A percentile compares a stretch with the other conserved stretches of the same genome.
These are phyloP conservation scores for Voacanga thouarsii DNA, from an alignment of 257 asterid species.

Conservation along the genomic window DNA sequence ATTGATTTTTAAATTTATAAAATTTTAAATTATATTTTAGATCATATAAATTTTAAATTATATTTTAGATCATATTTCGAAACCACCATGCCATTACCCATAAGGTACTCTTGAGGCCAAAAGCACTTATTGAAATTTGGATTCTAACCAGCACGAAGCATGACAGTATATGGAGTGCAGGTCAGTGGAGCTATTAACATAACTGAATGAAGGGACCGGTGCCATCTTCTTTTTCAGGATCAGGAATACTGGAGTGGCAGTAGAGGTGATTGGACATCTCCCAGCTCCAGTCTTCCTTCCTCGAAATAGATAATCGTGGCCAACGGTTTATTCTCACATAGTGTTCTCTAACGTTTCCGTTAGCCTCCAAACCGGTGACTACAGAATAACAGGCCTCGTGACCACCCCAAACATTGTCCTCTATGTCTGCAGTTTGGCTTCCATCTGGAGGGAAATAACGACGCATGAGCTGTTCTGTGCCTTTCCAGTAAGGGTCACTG, in stretches of 20 bases:
- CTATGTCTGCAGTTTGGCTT: conserved; percentile 62
- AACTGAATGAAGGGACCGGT: conserved; percentile 50
- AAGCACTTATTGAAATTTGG: not conserved
- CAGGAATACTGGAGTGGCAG: conserved; percentile 59
- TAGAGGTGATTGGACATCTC: conserved; percentile 47
- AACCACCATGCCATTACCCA: no score
- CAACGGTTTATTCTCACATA: conserved; percentile 79
- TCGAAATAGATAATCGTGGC: conserved; percentile 52
- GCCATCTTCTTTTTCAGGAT: conserved; percentile 45
- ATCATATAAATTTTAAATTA: no score
- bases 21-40: no score
- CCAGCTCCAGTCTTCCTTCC: conserved; percentile 84
- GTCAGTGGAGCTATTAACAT: not conserved
- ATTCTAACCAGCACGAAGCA: not conserved
- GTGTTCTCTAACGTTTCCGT: conserved; percentile 62
- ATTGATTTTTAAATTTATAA: no score
- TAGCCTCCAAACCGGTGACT: conserved; percentile 58
- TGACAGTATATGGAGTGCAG: not conserved
- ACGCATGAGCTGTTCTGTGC: conserved; percentile 45
- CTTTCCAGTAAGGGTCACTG: conserved; percentile 81
- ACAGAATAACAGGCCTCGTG: conserved; percentile 72
- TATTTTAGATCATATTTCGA: no score
- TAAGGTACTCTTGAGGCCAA: no score
- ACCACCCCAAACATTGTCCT: conserved; percentile 84
- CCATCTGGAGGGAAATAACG: conserved; percentile 83